Evolutionary conservation across 2,329 filamentous ascomycete species (phyloP).

Genomic region (Colletotrichum tamarilloi): DNA sequence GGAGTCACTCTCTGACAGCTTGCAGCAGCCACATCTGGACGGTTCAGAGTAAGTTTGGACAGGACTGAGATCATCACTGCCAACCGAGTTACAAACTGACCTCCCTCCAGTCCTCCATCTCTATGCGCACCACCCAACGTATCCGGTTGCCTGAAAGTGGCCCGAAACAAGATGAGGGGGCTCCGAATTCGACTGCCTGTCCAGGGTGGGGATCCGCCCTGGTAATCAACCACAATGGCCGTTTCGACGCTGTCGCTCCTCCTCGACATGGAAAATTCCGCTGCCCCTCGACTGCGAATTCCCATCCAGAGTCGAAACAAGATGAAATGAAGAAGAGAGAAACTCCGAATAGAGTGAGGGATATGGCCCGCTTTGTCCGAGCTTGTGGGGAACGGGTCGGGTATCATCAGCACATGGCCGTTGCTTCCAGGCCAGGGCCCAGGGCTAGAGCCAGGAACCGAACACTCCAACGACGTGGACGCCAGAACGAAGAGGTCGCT

Average conservation of each 20-base stretch:
- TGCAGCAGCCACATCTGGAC: neutral
- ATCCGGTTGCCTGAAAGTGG: neutral
- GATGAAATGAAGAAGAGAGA: neutral
- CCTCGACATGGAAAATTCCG: neutral
- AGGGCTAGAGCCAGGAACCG: neutral
- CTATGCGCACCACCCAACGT: neutral
- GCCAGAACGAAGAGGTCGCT: neutral
- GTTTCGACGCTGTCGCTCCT: neutral
- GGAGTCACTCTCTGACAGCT: neutral
- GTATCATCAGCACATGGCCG: constrained; percentile 16
- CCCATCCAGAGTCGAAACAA: neutral
- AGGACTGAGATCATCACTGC: neutral
- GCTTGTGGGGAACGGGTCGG: neutral
- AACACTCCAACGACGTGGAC: constrained; percentile 10
- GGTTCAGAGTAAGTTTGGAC: neutral
- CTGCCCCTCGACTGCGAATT: neutral
- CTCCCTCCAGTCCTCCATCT: neutral
- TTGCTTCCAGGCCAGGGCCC: constrained; percentile 17
- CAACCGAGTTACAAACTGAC: neutral
- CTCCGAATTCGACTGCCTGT: neutral
- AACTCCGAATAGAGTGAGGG: neutral
- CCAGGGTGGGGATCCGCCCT: neutral
- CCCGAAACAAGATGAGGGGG: neutral
- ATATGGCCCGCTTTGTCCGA: neutral
- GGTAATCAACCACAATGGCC: neutral